Percentiles rank a stretch among this genome's conserved stretches.
Conservation (phyloP, 140 eudicot genomes). For the Oenanthe javanica region DNA sequence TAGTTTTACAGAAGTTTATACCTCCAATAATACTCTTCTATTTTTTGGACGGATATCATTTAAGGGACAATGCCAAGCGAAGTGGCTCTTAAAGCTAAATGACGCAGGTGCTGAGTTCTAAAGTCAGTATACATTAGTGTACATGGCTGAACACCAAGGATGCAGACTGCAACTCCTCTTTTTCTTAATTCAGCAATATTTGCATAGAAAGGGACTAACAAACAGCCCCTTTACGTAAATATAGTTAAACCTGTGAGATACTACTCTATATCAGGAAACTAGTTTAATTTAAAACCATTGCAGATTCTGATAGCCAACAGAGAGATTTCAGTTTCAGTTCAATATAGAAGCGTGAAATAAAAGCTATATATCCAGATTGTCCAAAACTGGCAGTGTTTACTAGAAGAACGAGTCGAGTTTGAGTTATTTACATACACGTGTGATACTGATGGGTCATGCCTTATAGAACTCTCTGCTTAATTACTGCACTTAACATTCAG, state of each 20-base stretch:
- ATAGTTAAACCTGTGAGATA: not conserved
- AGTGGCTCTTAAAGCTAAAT: not conserved
- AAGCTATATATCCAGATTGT: not conserved
- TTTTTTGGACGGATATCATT: not conserved
- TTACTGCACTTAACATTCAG: not conserved
- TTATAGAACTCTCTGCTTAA: not conserved
- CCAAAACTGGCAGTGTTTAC: not conserved
- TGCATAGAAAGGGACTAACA: not conserved
- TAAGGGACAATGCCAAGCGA: not conserved
- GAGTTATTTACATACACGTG: not conserved
- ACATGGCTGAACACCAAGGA: not conserved
- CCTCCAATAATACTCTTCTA: not conserved
- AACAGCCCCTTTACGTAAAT: not conserved
- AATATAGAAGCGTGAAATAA: not conserved
- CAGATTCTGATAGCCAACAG: not conserved
- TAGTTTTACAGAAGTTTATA: not conserved
- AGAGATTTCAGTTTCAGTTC: not conserved
- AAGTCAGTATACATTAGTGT: not conserved
- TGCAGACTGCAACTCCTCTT: not conserved
- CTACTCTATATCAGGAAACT: not conserved
- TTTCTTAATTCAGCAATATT: not conserved
- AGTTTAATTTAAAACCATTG: not conserved
- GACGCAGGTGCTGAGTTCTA: not conserved
- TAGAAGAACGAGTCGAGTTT: not conserved
- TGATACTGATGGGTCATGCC: not conserved